Conservation (phyloP, 2,329 filamentous ascomycete genomes). For the Cercospora beticola region DNA sequence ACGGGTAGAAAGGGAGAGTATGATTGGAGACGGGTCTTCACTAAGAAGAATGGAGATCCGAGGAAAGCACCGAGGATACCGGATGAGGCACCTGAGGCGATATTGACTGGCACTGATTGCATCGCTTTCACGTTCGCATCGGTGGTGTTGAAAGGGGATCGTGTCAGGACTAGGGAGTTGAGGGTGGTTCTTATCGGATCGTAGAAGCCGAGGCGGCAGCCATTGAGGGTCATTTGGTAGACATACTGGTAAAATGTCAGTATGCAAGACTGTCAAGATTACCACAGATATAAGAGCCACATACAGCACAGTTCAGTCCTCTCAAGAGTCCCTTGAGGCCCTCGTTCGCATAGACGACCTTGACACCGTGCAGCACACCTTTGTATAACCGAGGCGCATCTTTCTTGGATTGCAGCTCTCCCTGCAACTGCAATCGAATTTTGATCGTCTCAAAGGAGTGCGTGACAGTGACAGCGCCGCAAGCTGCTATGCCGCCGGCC, state of each 20-base stretch:
- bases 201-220: slow-evolving; percentile 95
- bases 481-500: slow-evolving; percentile 93
- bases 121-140: slow-evolving; percentile 42
- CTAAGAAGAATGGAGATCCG: slow-evolving; percentile 93
- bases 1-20: slow-evolving; percentile 90
- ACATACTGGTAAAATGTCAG: slow-evolving; percentile 61
- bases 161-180: slow-evolving; percentile 56
- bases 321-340: slow-evolving; percentile 81
- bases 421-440: slow-evolving; percentile 95
- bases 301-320: slow-evolving; percentile 78
- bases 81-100: slow-evolving; percentile 85
- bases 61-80: slow-evolving; percentile 90
- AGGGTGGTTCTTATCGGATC: slow-evolving; percentile 76
- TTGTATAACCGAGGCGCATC: slow-evolving; percentile 85
- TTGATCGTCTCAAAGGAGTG: slow-evolving; percentile 99
- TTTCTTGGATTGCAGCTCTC: slow-evolving; percentile 84
- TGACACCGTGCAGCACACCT: slow-evolving; percentile 86
- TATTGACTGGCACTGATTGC: slow-evolving; percentile 87
- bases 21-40: slow-evolving; percentile 94
- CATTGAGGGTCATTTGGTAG: slow-evolving; percentile 95
- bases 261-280: neutral
- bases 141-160: slow-evolving; percentile 62
- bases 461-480: slow-evolving; percentile 94
- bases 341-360: slow-evolving; percentile 87
- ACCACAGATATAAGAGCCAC: slow-evolving; percentile 17